Evolutionary conservation across 2,329 filamentous ascomycete species (phyloP).

Genomic region (Niveomyces coronatus): DNA sequence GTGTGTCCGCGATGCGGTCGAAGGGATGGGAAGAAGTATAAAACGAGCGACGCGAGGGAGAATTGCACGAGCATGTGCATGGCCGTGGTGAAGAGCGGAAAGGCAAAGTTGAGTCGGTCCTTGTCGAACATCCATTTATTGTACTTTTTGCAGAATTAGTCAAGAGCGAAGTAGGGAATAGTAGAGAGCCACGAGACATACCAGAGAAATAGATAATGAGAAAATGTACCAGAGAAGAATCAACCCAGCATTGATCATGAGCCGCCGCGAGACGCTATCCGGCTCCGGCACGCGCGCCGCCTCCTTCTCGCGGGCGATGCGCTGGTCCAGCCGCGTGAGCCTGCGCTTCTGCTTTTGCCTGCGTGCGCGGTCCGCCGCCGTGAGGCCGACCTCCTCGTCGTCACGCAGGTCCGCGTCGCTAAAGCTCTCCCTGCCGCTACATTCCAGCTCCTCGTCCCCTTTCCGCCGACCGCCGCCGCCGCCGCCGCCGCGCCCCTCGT

Average conservation of each 20-base stretch:
- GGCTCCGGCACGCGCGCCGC: no score
- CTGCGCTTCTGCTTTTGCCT: slow-evolving; percentile 56
- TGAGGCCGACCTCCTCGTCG: slow-evolving; percentile 85
- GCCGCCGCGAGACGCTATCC: slow-evolving; percentile 56
- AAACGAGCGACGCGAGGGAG: slow-evolving; percentile 60
- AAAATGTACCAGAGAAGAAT: slow-evolving; percentile 86
- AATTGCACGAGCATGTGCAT: slow-evolving; percentile 97
- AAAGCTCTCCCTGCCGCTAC: slow-evolving; percentile 47
- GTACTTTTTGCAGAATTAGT: no score
- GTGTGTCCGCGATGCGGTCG: slow-evolving; percentile 50
- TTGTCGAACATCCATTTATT: slow-evolving; percentile 99
- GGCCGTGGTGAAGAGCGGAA: slow-evolving; percentile 89
- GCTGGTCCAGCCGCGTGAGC: slow-evolving; percentile 59
- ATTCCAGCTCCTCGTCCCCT: slow-evolving; percentile 21
- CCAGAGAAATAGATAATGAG: slow-evolving; percentile 83
- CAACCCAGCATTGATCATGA: slow-evolving; percentile 66
- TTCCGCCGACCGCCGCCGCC: slow-evolving; percentile 19
- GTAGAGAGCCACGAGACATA: no score
- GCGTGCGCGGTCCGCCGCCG: slow-evolving; percentile 58
- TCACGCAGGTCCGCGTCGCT: slow-evolving; percentile 67
- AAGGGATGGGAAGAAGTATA: slow-evolving; percentile 74
- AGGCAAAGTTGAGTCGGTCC: slow-evolving; percentile 77
- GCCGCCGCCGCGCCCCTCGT: slow-evolving; percentile 17
- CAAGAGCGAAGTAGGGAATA: no score
- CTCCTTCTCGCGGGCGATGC: slow-evolving; percentile 51